Conservation (phyloP, 78 protist species). For the Creolimax fragrantissima region DNA sequence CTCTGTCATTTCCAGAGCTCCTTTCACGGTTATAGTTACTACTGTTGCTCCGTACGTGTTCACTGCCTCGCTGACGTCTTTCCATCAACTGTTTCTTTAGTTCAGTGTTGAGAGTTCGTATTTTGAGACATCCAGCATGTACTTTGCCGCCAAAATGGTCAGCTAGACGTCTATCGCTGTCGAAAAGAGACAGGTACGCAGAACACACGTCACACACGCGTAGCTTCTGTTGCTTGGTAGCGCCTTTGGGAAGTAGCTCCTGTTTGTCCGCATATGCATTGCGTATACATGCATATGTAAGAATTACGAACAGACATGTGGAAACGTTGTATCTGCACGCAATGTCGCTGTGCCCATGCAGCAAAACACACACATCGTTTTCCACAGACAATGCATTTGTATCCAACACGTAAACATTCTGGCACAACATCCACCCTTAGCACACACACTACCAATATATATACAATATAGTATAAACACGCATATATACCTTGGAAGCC, state of each 20-base stretch:
- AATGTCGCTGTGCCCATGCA: too few species aligned
- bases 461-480: too few species aligned
- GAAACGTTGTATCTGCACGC: too few species aligned
- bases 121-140: background rate
- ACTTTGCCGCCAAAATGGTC: slow-evolving; percentile 40
- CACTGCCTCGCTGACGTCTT: background rate
- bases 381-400: too few species aligned
- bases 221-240: slow-evolving; percentile 21
- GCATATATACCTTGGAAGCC: too few species aligned
- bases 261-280: background rate
- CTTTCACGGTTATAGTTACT: background rate
- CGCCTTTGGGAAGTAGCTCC: background rate
- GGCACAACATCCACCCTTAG: too few species aligned
- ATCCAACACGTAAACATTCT: too few species aligned
- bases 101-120: background rate
- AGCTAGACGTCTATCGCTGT: slow-evolving; percentile 26
- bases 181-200: background rate
- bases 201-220: slow-evolving; percentile 37
- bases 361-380: too few species aligned
- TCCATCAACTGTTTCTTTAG: background rate
- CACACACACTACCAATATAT: too few species aligned
- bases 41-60: background rate
- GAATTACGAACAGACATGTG: too few species aligned
- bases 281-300: too few species aligned
- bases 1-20: background rate